A percentile compares a stretch with the other conserved stretches of the same genome.
phyloP scores from a whole-genome alignment of 495 filamentous ascomycete genomes.

The Daldinia bambusicola region DNA sequence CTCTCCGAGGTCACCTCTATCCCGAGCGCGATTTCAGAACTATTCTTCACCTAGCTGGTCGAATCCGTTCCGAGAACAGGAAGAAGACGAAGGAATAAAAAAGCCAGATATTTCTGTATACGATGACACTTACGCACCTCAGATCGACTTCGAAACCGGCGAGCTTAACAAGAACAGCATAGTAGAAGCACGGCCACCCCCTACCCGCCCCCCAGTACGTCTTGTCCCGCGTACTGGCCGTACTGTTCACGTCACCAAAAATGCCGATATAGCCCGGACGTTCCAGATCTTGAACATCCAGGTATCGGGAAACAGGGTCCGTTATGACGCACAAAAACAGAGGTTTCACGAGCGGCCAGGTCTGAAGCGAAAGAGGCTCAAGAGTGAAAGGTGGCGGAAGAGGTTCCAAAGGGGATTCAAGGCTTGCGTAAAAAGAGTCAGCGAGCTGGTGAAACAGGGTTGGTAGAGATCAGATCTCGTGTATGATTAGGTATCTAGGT shows the following conservation, averaged over 20 bases:
- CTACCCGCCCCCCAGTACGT: conserved; percentile 48
- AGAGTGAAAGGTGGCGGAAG: conserved; percentile 70
- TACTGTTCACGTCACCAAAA: conserved; percentile 60
- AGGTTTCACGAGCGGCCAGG: conserved; percentile 76
- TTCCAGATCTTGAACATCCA: conserved; percentile 62
- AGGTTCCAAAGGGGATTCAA: conserved; percentile 74
- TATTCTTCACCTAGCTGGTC: conserved; percentile 16
- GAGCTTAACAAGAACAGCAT: conserved; percentile 37
- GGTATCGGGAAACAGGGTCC: conserved; percentile 62
- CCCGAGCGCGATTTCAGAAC: conserved; percentile 18
- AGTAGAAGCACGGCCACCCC: conserved; percentile 25
- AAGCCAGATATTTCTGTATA: conserved; percentile 31
- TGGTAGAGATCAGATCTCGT: conserved; percentile 61
- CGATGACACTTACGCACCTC: conserved; percentile 25
- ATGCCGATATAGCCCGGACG: conserved; percentile 64
- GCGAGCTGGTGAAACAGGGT: conserved; percentile 74
- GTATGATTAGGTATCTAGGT: conserved; percentile 23
- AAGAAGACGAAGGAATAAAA: conserved; percentile 17
- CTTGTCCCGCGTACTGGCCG: conserved; percentile 67
- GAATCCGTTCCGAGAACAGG: neutral
- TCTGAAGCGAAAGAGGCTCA: conserved; percentile 77
- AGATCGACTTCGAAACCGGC: conserved; percentile 31
- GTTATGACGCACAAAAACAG: conserved; percentile 61
- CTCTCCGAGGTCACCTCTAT: conserved; percentile 7
- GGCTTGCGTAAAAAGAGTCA: conserved; percentile 66